Conservation (phyloP, 306 rosid genomes). For the Carpinus fangiana region DNA sequence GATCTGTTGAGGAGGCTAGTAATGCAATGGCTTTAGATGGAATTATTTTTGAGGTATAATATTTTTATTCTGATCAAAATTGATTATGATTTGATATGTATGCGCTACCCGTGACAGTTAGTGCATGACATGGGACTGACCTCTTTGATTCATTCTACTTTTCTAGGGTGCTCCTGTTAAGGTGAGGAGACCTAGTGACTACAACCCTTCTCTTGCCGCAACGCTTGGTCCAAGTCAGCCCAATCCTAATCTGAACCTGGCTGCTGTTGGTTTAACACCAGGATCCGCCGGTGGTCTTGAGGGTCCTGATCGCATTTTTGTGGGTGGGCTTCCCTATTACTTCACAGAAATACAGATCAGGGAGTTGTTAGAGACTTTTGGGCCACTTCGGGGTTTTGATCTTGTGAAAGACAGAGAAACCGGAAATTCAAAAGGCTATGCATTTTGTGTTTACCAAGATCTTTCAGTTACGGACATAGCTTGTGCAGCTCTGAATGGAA, state of each 20-base stretch:
- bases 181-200: conserved; percentile 98
- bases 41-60: conserved; percentile 85
- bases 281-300: conserved; percentile 99
- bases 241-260: conserved; percentile 83
- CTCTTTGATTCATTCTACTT: background rate
- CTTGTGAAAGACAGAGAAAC: conserved; percentile 97
- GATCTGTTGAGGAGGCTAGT: conserved; percentile 99
- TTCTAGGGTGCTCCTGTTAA: conserved; percentile 96
- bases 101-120: background rate
- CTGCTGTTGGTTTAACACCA: conserved; percentile 92
- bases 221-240: conserved; percentile 99
- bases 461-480: conserved; percentile 99
- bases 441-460: conserved; percentile 99
- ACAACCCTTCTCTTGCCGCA: conserved; percentile 96
- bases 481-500: conserved; percentile 97
- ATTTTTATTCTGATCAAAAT: background rate
- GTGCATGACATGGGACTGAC: background rate
- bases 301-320: conserved; percentile 99
- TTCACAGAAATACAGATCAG: conserved; percentile 93
- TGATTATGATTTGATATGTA: background rate
- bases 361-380: conserved; percentile 94
- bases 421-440: conserved; percentile 97
- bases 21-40: conserved; percentile 99
- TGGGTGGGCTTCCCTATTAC: conserved; percentile 97
- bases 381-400: conserved; percentile 97